A percentile compares a stretch with the other conserved stretches of the same genome.
Conservation (phyloP, 768 basidiomycete genomes). For the Pleurotus salmoneostramineus region DNA sequence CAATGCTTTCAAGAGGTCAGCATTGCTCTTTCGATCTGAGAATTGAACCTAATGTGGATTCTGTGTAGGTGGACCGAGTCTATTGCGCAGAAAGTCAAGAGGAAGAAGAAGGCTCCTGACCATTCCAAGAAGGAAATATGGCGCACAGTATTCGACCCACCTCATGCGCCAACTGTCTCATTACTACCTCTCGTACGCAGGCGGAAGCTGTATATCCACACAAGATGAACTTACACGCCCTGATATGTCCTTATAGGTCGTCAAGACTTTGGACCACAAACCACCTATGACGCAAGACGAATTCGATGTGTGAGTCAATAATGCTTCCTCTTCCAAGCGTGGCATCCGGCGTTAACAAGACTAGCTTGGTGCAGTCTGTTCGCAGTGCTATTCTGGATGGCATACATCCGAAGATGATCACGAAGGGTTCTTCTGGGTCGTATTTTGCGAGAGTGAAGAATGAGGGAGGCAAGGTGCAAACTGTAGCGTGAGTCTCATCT, state of each 20-base stretch:
- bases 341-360: conserved; percentile 4
- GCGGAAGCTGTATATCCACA: neutral
- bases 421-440: conserved; percentile 85
- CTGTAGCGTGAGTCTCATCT: conserved; percentile 63
- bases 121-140: conserved; percentile 70
- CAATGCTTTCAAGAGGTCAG: conserved; percentile 76
- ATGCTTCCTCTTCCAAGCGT: neutral
- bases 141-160: conserved; percentile 78
- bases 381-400: conserved; percentile 69
- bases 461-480: conserved; percentile 66
- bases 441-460: conserved; percentile 86
- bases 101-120: conserved; percentile 64
- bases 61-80: conserved; percentile 74
- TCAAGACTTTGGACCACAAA: conserved; percentile 81
- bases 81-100: conserved; percentile 81
- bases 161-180: conserved; percentile 28
- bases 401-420: conserved; percentile 87
- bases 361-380: conserved; percentile 60
- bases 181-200: conserved; percentile 31
- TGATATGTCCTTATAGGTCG: conserved; percentile 25
- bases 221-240: neutral
- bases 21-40: neutral
- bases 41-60: conserved; percentile 1
- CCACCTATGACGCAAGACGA: conserved; percentile 70
- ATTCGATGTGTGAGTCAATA: conserved; percentile 60